These are phyloP conservation scores for Protomyces inundatus DNA, from an alignment of 1,139 yeast species.

Conservation along the genomic window DNA sequence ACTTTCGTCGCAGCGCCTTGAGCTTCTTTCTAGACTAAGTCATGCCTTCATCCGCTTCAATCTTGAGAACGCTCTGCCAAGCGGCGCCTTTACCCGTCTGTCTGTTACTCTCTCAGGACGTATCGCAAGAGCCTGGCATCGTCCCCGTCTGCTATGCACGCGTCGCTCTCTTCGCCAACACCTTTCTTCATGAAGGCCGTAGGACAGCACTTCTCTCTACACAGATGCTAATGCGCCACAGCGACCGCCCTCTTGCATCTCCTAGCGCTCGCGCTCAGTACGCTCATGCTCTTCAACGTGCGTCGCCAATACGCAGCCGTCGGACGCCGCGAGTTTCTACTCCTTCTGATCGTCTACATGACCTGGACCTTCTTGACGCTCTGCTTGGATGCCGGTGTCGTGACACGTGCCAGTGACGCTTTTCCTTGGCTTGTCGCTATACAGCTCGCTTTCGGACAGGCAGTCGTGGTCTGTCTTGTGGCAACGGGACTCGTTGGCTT, in stretches of 20 bases:
- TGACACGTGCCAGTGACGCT: slow-evolving; percentile 71
- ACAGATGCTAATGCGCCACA: not conserved
- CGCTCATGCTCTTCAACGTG: slow-evolving; percentile 72
- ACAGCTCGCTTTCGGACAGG: slow-evolving; percentile 69
- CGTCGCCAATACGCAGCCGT: slow-evolving; percentile 87
- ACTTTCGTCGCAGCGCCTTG: too few relatives aligned
- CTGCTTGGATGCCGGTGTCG: slow-evolving; percentile 85
- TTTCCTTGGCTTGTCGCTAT: slow-evolving; percentile 79
- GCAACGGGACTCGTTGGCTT: slow-evolving; percentile 75
- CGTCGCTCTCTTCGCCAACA: not conserved
- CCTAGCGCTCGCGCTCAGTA: slow-evolving; percentile 58
- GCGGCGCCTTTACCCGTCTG: not conserved
- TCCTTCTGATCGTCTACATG: slow-evolving; percentile 59
- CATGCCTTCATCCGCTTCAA: too few relatives aligned
- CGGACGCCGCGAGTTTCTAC: slow-evolving; percentile 80
- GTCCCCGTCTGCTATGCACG: not conserved
- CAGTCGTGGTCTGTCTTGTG: slow-evolving; percentile 62
- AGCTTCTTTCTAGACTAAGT: too few relatives aligned
- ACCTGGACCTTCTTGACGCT: slow-evolving; percentile 59
- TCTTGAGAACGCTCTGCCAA: not conserved
- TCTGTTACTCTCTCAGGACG: not conserved
- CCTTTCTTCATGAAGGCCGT: not conserved
- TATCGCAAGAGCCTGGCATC: not conserved
- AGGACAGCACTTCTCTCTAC: not conserved
- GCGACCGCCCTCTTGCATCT: slow-evolving; percentile 51